Conservation (phyloP, 768 basidiomycete species). For the Lactarius quietus region DNA sequence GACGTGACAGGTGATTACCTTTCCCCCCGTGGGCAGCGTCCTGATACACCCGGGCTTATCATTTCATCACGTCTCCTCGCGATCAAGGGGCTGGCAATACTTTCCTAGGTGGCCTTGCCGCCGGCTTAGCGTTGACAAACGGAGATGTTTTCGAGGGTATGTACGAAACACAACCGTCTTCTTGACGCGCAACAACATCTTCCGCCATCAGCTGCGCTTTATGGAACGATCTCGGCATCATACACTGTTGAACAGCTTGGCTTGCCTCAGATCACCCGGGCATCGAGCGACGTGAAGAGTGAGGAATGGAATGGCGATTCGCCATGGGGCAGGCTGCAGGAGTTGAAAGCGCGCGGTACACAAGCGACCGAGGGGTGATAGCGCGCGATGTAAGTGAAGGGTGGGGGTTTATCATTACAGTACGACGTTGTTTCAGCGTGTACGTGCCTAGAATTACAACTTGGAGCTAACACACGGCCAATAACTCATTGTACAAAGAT, state of each 20-base stretch:
- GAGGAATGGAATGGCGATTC: slow-evolving; percentile 70
- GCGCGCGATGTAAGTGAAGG: slow-evolving; percentile 33
- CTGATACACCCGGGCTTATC: slow-evolving; percentile 14
- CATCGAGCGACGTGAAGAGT: slow-evolving; percentile 8
- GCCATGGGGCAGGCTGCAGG: slow-evolving; percentile 54
- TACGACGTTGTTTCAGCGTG: slow-evolving; percentile 18
- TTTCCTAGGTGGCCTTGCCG: slow-evolving; percentile 81
- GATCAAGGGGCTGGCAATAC: slow-evolving; percentile 80
- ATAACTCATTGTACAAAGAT: slow-evolving; percentile 21
- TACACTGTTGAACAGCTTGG: slow-evolving; percentile 81
- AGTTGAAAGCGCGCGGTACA: slow-evolving; percentile 44
- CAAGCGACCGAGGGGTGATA: slow-evolving; percentile 26
- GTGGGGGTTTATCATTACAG: slow-evolving; percentile 27
- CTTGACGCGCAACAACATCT: slow-evolving; percentile 22
- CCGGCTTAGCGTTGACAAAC: slow-evolving; percentile 55
- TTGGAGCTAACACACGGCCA: slow-evolving; percentile 12
- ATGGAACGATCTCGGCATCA: slow-evolving; percentile 78
- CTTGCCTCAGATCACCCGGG: slow-evolving; percentile 50
- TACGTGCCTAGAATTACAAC: slow-evolving; percentile 22
- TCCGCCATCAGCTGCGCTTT: slow-evolving; percentile 52
- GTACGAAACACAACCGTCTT: slow-evolving; percentile 19
- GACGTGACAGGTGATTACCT: slow-evolving; percentile 71
- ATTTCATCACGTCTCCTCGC: slow-evolving; percentile 8
- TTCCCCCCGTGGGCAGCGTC: slow-evolving; percentile 7
- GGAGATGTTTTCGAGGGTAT: slow-evolving; percentile 70